Evolutionary conservation across 148 eudicot genomes (phyloP), one percentile per base, ranked within the genome.

Genomic region (Chenopodium album): DNA sequence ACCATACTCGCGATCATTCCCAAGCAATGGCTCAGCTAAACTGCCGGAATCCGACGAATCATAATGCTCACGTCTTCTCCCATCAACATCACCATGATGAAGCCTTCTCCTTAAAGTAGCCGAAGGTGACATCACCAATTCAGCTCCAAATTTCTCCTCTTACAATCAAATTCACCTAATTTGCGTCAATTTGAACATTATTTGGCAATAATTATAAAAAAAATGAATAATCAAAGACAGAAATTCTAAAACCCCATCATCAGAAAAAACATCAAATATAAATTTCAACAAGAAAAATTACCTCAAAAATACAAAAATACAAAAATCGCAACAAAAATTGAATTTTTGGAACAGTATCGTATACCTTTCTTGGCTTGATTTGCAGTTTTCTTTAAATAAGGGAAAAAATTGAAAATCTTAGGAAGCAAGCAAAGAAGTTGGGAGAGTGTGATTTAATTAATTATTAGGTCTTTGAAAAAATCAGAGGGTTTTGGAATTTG

Each of bases 51-150:
- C 90, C 20, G 93, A 90, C 0, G 90, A 54, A 44, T 89, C 92
- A 34, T 86, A 90, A 78, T 89, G 94, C 82, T 97, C 99, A 65
- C 85, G 86, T 80, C 79, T 89, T 73, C 82, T 91, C 22, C 98
- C 98, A 86, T 91, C 95, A 73, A 97, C 92, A 86, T 94, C 99
- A 67, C 92, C 91, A 76, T 97, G 97, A 80, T 94, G 98, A 56
- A 97, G 93, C 87, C 99, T 85, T 84, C 97, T 89, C 83, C 99
- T 92, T 84, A 97, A 69, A 37, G 80, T 84, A 31, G 92, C 66
- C 44, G 87, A 85, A 19, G 97, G 88, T 66, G 89, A 77, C 98
- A 95, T 93, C 76, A 85, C 82, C 84, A 79, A 75, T 83, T 20
- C 9, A n/a, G 54, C 31, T 2, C 69, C 52, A 72, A 76, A 41